These are phyloP conservation scores for Chrysoporthe deuterocubensis DNA, from an alignment of 2,329 filamentous ascomycete species.

Conservation along the genomic window DNA sequence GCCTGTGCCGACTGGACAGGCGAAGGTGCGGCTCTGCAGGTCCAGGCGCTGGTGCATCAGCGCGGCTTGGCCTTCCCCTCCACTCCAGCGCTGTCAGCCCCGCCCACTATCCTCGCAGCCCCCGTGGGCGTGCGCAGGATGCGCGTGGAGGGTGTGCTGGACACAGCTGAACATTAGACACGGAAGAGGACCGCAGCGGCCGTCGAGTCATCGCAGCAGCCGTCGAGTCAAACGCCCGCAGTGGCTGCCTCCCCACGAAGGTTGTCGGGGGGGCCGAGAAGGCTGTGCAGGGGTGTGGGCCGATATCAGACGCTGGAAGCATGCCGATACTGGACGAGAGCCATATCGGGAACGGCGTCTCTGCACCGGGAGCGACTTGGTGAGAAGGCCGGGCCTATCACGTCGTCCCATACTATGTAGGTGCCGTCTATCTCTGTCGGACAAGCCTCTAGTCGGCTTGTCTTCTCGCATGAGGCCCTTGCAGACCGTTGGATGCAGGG, in stretches of 20 bases:
- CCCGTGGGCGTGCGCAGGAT: neutral
- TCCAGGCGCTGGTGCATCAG: neutral
- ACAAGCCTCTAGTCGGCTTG: too few species aligned
- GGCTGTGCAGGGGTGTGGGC: neutral
- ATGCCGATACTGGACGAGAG: neutral
- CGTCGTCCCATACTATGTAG: too few species aligned
- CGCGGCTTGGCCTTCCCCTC: neutral
- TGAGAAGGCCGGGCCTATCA: too few species aligned
- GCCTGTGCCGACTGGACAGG: too few species aligned
- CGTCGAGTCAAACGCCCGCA: neutral
- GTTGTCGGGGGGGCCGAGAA: neutral
- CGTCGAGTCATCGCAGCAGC: neutral
- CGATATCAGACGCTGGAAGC: neutral
- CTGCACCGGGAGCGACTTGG: neutral
- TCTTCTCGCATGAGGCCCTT: too few species aligned
- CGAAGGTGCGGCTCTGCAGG: neutral
- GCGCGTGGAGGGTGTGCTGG: neutral
- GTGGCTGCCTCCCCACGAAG: neutral
- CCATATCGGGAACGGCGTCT: neutral
- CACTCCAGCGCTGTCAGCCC: too few species aligned
- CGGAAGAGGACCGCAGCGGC: neutral
- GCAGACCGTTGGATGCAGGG: too few species aligned
- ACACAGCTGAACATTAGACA: neutral
- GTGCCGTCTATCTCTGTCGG: too few species aligned
- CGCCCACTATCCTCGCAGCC: too few species aligned